Evolutionary conservation across 1,284 basidiomycete genomes (phyloP).

Genomic region (Sanguinoderma infundibulare): DNA sequence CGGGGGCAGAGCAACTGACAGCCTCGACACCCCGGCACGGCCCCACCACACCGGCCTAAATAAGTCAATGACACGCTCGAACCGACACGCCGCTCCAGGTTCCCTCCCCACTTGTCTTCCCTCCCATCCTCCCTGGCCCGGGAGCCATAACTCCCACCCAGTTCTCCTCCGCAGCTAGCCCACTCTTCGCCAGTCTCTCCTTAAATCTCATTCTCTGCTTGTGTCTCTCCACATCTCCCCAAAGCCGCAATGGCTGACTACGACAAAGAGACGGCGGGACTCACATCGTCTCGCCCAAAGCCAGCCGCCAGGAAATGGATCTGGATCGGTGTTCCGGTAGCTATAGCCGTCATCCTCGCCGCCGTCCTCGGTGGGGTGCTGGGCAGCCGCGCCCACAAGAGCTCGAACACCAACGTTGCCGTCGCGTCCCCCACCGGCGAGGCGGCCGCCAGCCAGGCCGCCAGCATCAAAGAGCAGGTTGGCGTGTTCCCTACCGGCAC

Average conservation of each 20-base stretch:
- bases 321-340: constrained; percentile 67
- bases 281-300: constrained; percentile 51
- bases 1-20: too few relatives aligned
- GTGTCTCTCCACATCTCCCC: neutral
- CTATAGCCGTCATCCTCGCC: constrained; percentile 69
- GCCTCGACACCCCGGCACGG: neutral
- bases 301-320: constrained; percentile 57
- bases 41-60: neutral
- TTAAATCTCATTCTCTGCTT: constrained; percentile 9
- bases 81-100: neutral
- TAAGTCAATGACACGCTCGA: neutral
- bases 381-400: constrained; percentile 60
- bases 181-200: constrained; percentile 19
- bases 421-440: constrained; percentile 28
- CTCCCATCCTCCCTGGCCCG: neutral
- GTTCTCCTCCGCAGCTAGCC: neutral
- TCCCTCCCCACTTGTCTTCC: neutral
- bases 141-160: neutral
- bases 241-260: constrained; percentile 36
- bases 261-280: constrained; percentile 67
- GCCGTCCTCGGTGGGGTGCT: constrained; percentile 84
- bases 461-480: constrained; percentile 63
- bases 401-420: constrained; percentile 32
- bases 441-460: constrained; percentile 48
- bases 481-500: constrained; percentile 79